phyloP scores from a whole-genome alignment of 805 yeast species.

The Priceomyces fermenticarens region DNA sequence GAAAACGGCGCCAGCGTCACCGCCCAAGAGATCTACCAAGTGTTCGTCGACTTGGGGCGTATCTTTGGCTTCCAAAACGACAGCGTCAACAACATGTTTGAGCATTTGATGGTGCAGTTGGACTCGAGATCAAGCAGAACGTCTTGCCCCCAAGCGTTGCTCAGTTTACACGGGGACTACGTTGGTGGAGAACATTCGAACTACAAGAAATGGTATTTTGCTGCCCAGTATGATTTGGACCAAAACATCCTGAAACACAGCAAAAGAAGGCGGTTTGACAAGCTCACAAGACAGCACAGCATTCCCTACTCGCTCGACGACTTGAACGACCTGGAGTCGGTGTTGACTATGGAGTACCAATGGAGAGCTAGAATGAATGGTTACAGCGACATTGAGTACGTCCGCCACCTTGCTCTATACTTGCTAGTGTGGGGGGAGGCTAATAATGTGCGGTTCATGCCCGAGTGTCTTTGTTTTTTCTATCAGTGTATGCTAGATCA shows the following conservation, averaged over 20 bases:
- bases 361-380: conserved; percentile 69
- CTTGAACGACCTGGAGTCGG: conserved; percentile 13
- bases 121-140: conserved; percentile 86
- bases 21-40: conserved; percentile 52
- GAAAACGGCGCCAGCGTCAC: conserved; percentile 21
- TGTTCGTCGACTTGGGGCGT: conserved; percentile 56
- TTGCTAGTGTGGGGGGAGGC: conserved; percentile 76
- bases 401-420: conserved; percentile 62
- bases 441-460: conserved; percentile 55
- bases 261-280: conserved; percentile 27
- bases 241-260: conserved; percentile 55
- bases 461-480: conserved; percentile 38
- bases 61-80: conserved; percentile 85
- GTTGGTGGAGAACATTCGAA: conserved; percentile 89
- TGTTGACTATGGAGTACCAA: conserved; percentile 31
- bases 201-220: conserved; percentile 89
- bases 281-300: conserved; percentile 21
- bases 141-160: conserved; percentile 65
- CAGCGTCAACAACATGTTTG: conserved; percentile 74
- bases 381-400: conserved; percentile 53
- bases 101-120: conserved; percentile 72
- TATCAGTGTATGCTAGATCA: conserved; percentile 24
- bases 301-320: conserved; percentile 26
- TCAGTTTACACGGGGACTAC: conserved; percentile 82
- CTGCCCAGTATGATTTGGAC: conserved; percentile 77